Percentiles rank a stretch among this genome's conserved stretches.
phyloP scores from a whole-genome alignment of 1,284 basidiomycete genomes.

The Phenoliferia sp. region DNA sequence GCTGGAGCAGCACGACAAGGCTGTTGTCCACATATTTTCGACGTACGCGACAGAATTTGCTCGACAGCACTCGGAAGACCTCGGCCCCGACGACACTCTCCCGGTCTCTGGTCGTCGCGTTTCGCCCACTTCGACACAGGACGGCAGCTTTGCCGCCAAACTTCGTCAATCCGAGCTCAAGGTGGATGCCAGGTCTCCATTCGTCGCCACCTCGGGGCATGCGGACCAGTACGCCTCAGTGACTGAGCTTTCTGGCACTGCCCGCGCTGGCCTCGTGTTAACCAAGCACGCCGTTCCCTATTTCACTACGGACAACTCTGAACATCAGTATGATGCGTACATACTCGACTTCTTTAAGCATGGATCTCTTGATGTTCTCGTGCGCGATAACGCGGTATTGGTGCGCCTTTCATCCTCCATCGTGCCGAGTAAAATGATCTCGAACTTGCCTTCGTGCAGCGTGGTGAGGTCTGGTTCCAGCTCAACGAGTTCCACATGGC shows the following conservation, averaged over 20 bases:
- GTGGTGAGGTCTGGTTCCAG: constrained; percentile 59
- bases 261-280: constrained; percentile 53
- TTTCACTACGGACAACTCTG: constrained; percentile 38
- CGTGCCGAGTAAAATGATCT: not conserved
- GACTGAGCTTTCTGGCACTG: constrained; percentile 52
- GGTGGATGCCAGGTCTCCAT: constrained; percentile 51
- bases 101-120: constrained; percentile 44
- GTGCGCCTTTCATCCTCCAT: not conserved
- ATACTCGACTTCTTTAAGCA: constrained; percentile 62
- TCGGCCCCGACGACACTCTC: constrained; percentile 48
- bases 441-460: not conserved
- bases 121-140: constrained; percentile 37
- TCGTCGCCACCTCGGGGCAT: constrained; percentile 61
- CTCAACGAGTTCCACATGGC: constrained; percentile 54
- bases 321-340: constrained; percentile 44
- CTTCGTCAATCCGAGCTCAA: constrained; percentile 46
- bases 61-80: constrained; percentile 41
- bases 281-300: constrained; percentile 59
- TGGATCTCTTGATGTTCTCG: constrained; percentile 53
- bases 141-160: constrained; percentile 40
- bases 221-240: constrained; percentile 53
- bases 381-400: constrained; percentile 18
- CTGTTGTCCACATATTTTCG: constrained; percentile 53
- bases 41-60: constrained; percentile 54
- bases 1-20: constrained; percentile 51